Evolutionary conservation across 2,329 filamentous ascomycete genomes (phyloP), one percentile per base, ranked within the genome.

Genomic region (Alternaria hordeiaustralica): DNA sequence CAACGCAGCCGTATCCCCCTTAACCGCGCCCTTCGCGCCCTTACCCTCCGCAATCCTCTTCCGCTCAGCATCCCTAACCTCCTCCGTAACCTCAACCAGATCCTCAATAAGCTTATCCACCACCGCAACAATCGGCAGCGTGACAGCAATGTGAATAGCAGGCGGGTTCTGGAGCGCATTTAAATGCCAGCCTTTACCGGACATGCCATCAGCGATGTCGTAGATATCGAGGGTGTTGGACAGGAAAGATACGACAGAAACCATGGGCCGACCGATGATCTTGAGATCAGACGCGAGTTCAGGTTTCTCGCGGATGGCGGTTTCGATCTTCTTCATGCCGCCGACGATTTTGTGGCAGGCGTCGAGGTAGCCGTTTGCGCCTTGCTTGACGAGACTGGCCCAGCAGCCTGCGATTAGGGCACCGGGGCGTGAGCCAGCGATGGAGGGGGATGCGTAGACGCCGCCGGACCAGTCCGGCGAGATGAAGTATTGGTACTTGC

Each of bases 371-470:
- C 96, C 96, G 26, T 87, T 84, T 80, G 97, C 93, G 66, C 96
- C 96, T 28, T 96, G 88, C 56, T 86, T 88, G 90, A 99, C 94
- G 76, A 99, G 85, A 80, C 89, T 93, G 2, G 94, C 90, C 96
- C 96, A 99, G 85, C 94, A 97, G 51, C 92, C 95, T 1, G 96
- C 96, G 70, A 99, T 99, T 60, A 99, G 86, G 2, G 96, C 94
- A 50, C 96, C 96, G 0, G 96, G 95, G 1, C 96, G 89, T 1
- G 93, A 97, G 6, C 96, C 96, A 1, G 96, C 95, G 56, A 98
- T 92, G 6, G 91, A 92, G 0, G 96, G 96, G 1, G 92, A 97
- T 44, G 94, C 96, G 80, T 99, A 99, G 9, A 99, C 94, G 73
- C 96, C 96, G 63, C 96, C 96, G 10, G 92, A 90, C 96, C 96